Conservation (phyloP, 1,284 basidiomycete genomes). For the Apiotrichum gracile region DNA sequence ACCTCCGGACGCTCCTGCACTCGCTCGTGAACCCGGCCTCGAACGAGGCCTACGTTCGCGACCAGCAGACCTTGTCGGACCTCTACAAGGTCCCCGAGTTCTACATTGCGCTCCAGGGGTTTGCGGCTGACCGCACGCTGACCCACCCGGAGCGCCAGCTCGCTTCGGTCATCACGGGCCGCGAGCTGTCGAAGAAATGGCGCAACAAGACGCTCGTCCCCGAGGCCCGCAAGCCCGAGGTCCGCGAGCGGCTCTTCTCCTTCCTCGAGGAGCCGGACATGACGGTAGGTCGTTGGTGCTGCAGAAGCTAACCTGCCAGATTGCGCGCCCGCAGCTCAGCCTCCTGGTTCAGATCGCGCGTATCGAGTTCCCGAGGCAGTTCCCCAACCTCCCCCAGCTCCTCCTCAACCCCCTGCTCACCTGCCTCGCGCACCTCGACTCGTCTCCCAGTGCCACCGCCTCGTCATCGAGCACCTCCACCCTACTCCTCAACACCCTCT, state of each 20-base stretch:
- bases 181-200: constrained; percentile 47
- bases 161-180: constrained; percentile 39
- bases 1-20: constrained; percentile 29
- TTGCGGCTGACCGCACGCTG: constrained; percentile 32
- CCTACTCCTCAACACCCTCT: constrained; percentile 44
- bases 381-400: constrained; percentile 37
- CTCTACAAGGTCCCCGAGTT: constrained; percentile 43
- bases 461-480: constrained; percentile 29
- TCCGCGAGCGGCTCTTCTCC: constrained; percentile 38
- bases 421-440: constrained; percentile 27
- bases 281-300: constrained; percentile 20
- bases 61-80: constrained; percentile 34
- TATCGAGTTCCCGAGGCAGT: constrained; percentile 40
- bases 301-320: constrained; percentile 19
- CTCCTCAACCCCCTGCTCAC: constrained; percentile 37
- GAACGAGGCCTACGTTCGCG: constrained; percentile 33
- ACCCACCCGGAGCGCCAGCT: constrained; percentile 37
- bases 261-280: constrained; percentile 44
- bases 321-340: constrained; percentile 43
- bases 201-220: constrained; percentile 44
- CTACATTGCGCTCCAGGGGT: constrained; percentile 39
- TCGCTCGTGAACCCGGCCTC: constrained; percentile 32
- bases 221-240: constrained; percentile 39
- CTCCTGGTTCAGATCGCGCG: constrained; percentile 43
- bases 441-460: constrained; percentile 4